Percentiles rank a stretch among this genome's conserved stretches.
phyloP scores from a whole-genome alignment of 331 rosid genomes.

The Acacia pycnantha region DNA sequence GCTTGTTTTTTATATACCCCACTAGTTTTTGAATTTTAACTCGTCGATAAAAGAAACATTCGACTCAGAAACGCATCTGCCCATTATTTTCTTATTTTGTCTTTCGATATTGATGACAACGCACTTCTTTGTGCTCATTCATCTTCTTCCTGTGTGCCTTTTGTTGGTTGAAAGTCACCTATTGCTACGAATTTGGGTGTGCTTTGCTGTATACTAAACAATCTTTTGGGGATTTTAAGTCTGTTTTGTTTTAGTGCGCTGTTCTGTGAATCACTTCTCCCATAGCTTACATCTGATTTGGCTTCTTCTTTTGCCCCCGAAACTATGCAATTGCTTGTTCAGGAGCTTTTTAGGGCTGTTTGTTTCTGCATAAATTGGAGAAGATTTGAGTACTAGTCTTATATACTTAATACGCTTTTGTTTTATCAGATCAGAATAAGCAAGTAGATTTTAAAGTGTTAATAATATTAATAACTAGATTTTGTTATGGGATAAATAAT shows the following conservation, averaged over 20 bases:
- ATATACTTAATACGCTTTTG: neutral
- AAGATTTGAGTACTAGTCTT: neutral
- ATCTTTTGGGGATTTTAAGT: neutral
- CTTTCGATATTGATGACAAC: neutral
- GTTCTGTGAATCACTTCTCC: neutral
- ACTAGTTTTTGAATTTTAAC: neutral
- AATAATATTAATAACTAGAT: neutral
- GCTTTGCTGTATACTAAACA: neutral
- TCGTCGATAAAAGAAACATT: neutral
- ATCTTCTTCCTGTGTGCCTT: neutral
- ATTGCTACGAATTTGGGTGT: neutral
- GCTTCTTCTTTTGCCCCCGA: slow-evolving; percentile 21
- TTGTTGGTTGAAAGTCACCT: neutral
- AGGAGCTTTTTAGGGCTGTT: neutral
- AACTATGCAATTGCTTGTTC: neutral
- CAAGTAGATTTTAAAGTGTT: neutral
- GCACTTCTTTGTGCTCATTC: neutral
- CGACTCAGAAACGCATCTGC: neutral
- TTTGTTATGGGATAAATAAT: neutral
- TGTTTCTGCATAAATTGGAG: neutral
- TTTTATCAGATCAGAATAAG: neutral
- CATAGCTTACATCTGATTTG: neutral
- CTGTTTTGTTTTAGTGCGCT: neutral
- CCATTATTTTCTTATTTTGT: neutral
- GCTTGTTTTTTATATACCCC: too few relatives aligned